Evolutionary conservation across 1,284 basidiomycete species (phyloP).

Genomic region (Stygiomarasmius scandens): DNA sequence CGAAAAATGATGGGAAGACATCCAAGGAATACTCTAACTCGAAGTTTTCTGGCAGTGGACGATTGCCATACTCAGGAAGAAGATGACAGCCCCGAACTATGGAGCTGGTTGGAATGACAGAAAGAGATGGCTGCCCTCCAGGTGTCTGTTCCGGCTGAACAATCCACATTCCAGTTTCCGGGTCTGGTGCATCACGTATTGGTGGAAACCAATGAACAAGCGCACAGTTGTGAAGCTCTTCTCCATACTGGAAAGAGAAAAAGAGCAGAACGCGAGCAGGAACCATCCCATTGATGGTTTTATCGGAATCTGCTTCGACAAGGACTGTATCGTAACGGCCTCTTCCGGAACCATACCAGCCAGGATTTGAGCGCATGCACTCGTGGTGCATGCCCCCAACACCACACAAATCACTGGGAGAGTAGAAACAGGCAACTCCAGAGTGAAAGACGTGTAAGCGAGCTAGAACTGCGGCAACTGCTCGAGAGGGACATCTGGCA

Average conservation of each 20-base stretch:
- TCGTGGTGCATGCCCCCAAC: constrained; percentile 24
- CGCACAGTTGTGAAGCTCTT: constrained; percentile 26
- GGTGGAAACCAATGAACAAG: constrained; percentile 30
- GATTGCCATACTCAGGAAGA: too few species aligned
- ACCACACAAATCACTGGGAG: constrained; percentile 28
- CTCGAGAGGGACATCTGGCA: neutral
- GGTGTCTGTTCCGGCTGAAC: constrained; percentile 26
- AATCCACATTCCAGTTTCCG: constrained; percentile 35
- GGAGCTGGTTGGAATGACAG: constrained; percentile 9
- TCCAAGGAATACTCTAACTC: neutral
- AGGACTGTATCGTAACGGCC: constrained; percentile 17
- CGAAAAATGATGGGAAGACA: neutral
- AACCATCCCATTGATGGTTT: constrained; percentile 21
- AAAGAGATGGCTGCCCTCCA: neutral
- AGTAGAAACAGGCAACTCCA: constrained; percentile 24
- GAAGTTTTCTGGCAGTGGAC: constrained; percentile 27
- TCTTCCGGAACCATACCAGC: constrained; percentile 5
- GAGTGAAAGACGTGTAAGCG: constrained; percentile 25
- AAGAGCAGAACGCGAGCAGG: constrained; percentile 20
- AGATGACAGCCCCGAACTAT: too few species aligned
- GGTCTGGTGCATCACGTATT: constrained; percentile 21
- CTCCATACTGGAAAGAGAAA: constrained; percentile 21
- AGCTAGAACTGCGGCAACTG: constrained; percentile 7
- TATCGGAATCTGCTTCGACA: constrained; percentile 3
- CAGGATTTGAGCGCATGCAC: constrained; percentile 17